phyloP scores from a whole-genome alignment of 2,329 filamentous ascomycete genomes.

The Calonectria honghensis region DNA sequence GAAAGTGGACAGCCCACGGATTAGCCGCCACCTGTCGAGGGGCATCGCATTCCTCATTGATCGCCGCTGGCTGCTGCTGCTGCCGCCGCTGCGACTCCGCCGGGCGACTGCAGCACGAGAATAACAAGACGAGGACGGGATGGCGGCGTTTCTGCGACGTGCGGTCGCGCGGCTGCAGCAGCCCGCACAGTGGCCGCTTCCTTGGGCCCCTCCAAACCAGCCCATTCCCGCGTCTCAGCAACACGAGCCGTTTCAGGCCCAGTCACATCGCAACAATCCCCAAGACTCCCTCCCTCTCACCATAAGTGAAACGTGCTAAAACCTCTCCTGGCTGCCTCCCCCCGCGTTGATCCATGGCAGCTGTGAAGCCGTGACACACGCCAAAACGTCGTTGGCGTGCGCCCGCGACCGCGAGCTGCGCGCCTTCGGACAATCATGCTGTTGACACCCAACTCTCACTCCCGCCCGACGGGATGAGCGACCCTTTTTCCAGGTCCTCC shows the following conservation, averaged over 20 bases:
- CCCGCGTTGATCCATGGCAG: constrained; percentile 49
- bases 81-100: constrained; percentile 13
- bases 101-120: constrained; percentile 36
- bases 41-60: constrained; percentile 2
- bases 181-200: constrained; percentile 1
- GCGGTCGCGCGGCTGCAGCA: neutral
- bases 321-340: constrained; percentile 48
- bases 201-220: constrained; percentile 28
- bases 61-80: constrained; percentile 11
- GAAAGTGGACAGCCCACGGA: constrained; percentile 17
- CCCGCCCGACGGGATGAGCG: constrained; percentile 23
- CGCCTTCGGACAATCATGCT: constrained; percentile 13
- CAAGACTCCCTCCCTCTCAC: constrained; percentile 38
- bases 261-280: constrained; percentile 50
- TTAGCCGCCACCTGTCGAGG: constrained; percentile 46
- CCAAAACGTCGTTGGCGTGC: constrained; percentile 18
- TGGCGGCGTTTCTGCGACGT: neutral
- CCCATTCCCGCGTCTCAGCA: constrained; percentile 34
- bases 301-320: constrained; percentile 52
- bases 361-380: constrained; percentile 31
- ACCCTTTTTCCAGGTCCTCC: constrained; percentile 15
- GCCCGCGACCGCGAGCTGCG: constrained; percentile 21
- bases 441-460: constrained; percentile 15
- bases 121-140: constrained; percentile 22
- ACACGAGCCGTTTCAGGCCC: constrained; percentile 49